Evolutionary conservation across 768 basidiomycete species (phyloP).

Genomic region (Leccinellum luteum): DNA sequence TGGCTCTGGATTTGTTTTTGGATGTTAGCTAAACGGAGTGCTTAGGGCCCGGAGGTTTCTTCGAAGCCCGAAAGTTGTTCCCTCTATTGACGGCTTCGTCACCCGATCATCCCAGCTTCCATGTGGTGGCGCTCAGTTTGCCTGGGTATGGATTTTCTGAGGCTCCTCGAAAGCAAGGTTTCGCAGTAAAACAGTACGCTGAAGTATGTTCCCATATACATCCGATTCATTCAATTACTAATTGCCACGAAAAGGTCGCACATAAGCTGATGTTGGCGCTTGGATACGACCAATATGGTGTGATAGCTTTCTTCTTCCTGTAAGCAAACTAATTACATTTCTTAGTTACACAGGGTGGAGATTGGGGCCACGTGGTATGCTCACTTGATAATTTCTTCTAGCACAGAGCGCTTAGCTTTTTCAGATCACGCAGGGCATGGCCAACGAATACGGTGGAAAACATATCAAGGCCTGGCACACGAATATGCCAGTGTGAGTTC

Average conservation of each 20-base stretch:
- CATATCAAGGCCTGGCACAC: slow-evolving; percentile 53
- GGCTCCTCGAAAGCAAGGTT: slow-evolving; percentile 52
- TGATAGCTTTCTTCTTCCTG: neutral
- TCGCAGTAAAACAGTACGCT: slow-evolving; percentile 48
- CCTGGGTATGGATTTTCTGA: slow-evolving; percentile 66
- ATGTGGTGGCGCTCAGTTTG: slow-evolving; percentile 57
- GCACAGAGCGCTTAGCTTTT: neutral
- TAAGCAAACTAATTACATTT: neutral
- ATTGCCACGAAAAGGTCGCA: slow-evolving; percentile 32
- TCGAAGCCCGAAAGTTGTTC: slow-evolving; percentile 54
- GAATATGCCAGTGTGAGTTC: slow-evolving; percentile 42
- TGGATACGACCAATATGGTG: slow-evolving; percentile 50
- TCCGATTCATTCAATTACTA: too few species aligned
- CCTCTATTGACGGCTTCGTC: slow-evolving; percentile 46
- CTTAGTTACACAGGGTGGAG: slow-evolving; percentile 48
- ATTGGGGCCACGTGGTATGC: slow-evolving; percentile 43
- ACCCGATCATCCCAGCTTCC: slow-evolving; percentile 51
- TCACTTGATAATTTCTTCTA: neutral
- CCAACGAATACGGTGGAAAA: slow-evolving; percentile 36
- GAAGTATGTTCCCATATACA: slow-evolving; percentile 38
- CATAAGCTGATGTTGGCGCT: slow-evolving; percentile 49
- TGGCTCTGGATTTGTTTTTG: neutral
- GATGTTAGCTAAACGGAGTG: neutral
- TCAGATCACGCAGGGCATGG: slow-evolving; percentile 38
- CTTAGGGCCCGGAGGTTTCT: slow-evolving; percentile 53